A percentile compares a stretch with the other conserved stretches of the same genome.
phyloP scores from a whole-genome alignment of 2,329 filamentous ascomycete species.

The Scedosporium minutisporum region DNA sequence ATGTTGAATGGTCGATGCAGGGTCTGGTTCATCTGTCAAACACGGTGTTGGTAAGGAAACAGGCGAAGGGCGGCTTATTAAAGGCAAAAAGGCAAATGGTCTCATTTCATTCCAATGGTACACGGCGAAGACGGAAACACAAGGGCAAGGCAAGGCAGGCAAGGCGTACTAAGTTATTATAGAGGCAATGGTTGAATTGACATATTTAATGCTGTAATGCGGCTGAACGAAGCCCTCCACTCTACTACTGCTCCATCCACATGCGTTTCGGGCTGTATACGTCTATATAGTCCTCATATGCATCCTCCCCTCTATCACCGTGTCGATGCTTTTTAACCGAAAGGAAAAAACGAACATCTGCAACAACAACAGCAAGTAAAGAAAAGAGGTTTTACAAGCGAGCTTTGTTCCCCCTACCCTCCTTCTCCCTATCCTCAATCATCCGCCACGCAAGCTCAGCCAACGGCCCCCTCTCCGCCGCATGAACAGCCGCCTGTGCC shows the following conservation, averaged over 20 bases:
- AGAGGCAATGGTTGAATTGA: neutral
- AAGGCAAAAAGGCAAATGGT: neutral
- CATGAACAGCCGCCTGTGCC: slow-evolving; percentile 67
- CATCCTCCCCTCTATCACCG: neutral
- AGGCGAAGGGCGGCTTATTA: neutral
- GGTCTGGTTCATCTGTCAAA: neutral
- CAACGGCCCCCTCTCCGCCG: slow-evolving; percentile 57
- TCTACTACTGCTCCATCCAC: neutral
- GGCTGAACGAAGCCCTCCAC: neutral
- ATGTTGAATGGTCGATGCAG: neutral
- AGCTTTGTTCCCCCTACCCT: neutral
- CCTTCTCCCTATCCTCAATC: slow-evolving; percentile 33
- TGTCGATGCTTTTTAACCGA: neutral
- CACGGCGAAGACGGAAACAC: neutral
- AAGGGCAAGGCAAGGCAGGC: neutral
- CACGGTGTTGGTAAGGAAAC: neutral
- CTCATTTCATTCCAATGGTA: neutral
- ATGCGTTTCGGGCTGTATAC: neutral
- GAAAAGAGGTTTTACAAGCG: neutral
- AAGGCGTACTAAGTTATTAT: neutral
- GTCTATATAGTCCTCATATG: too few relatives aligned
- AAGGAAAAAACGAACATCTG: neutral
- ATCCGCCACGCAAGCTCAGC: slow-evolving; percentile 71
- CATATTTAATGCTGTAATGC: neutral
- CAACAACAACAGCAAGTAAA: neutral